phyloP scores from a whole-genome alignment of 2,329 filamentous ascomycete genomes.

The Aspergillus viridinutans region DNA sequence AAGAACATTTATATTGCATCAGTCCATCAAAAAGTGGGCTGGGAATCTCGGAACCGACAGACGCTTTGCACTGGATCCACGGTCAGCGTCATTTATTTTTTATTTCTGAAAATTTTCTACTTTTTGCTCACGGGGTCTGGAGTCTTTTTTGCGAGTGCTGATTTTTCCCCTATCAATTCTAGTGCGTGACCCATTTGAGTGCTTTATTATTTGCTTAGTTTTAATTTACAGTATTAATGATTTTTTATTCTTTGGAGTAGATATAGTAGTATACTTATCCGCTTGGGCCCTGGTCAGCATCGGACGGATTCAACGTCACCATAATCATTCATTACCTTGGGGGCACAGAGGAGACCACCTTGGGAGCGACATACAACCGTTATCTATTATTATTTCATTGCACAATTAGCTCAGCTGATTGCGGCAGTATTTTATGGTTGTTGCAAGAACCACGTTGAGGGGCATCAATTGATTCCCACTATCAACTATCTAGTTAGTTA shows the following conservation, averaged over 20 bases:
- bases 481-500: not conserved
- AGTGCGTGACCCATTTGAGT: not conserved
- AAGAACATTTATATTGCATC: not conserved
- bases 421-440: conserved; percentile 18
- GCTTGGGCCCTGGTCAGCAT: too few relatives aligned
- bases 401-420: conserved; percentile 19
- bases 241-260: not conserved
- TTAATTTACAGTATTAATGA: not conserved
- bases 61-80: conserved; percentile 11
- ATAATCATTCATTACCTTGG: conserved; percentile 11
- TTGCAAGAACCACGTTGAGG: not conserved
- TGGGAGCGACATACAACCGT: not conserved
- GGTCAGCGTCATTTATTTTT: conserved; percentile 3
- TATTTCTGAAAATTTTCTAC: not conserved
- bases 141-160: not conserved
- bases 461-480: not conserved
- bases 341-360: not conserved
- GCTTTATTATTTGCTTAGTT: not conserved
- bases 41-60: conserved; percentile 19
- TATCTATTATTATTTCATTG: conserved; percentile 6
- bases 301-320: conserved; percentile 3
- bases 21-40: not conserved
- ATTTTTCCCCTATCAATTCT: not conserved
- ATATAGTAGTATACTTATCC: too few relatives aligned
- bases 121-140: not conserved